A percentile compares a stretch with the other conserved stretches of the same genome.
Evolutionary conservation across 441 rosid species (phyloP).

Genomic region (Adansonia madagascariensis): DNA sequence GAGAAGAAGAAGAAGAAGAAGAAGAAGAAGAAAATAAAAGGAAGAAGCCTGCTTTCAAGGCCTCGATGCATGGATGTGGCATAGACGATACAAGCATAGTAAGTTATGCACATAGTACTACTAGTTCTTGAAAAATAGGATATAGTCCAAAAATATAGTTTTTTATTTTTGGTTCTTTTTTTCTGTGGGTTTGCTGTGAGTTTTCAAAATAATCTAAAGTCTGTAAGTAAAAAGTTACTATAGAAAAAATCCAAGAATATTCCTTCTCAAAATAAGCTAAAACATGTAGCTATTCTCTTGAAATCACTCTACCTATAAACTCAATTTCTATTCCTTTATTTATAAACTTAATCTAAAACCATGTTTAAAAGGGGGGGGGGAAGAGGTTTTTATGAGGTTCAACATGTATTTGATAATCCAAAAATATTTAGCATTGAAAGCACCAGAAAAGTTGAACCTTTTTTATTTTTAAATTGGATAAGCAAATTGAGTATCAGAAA

Average conservation of each 20-base stretch:
- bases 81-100: not conserved
- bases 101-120: not conserved
- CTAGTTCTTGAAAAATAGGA: not conserved
- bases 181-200: not conserved
- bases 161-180: not conserved
- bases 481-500: not conserved
- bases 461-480: not conserved
- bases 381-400: not conserved
- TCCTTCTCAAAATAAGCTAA: conserved; percentile 4
- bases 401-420: not conserved
- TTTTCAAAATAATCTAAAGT: not conserved
- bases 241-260: not conserved
- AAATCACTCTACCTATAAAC: too few species aligned
- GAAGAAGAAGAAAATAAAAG: too few species aligned
- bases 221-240: not conserved
- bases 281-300: not conserved
- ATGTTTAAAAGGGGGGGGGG: not conserved
- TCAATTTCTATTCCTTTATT: not conserved
- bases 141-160: not conserved
- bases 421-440: conserved; percentile 2
- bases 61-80: not conserved
- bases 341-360: not conserved
- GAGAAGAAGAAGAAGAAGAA: too few species aligned
- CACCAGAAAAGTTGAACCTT: not conserved
- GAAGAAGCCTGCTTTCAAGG: not conserved